A percentile compares a stretch with the other conserved stretches of the same genome.
Evolutionary conservation across 768 basidiomycete species (phyloP).

Genomic region (Galerina marginata): DNA sequence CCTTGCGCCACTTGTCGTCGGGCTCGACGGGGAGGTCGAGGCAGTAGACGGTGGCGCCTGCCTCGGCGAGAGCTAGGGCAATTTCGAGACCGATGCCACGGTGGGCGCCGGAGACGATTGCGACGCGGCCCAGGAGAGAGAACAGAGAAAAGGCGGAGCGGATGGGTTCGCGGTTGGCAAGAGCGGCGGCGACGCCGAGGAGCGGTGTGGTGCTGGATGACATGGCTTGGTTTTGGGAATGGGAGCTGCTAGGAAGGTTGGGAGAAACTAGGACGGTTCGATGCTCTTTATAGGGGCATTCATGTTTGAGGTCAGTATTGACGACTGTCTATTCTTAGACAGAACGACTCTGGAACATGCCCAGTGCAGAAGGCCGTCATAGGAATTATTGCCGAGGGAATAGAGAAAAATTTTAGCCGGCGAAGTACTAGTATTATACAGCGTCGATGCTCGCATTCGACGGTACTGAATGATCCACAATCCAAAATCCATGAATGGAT

Average conservation of each 20-base stretch:
- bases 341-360: background rate
- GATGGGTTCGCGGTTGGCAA: constrained; percentile 10
- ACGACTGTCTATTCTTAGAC: background rate
- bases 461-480: too few relatives aligned
- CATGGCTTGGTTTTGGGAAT: background rate
- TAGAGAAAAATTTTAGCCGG: too few relatives aligned
- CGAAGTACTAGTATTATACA: too few relatives aligned
- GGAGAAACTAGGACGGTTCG: background rate
- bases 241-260: background rate
- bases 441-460: too few relatives aligned
- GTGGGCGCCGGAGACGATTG: constrained; percentile 30
- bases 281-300: background rate
- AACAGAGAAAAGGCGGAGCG: constrained; percentile 25
- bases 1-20: constrained; percentile 52
- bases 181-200: constrained; percentile 15
- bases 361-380: background rate
- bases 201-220: background rate
- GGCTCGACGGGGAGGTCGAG: constrained; percentile 60
- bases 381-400: too few relatives aligned
- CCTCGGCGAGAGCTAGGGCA: constrained; percentile 31
- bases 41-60: constrained; percentile 53
- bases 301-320: background rate
- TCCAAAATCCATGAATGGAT: too few relatives aligned
- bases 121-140: constrained; percentile 25
- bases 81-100: constrained; percentile 37